A percentile compares a stretch with the other conserved stretches of the same genome.
Evolutionary conservation across 2,329 filamentous ascomycete genomes (phyloP).

Genomic region (Ophiosphaerella korrae): DNA sequence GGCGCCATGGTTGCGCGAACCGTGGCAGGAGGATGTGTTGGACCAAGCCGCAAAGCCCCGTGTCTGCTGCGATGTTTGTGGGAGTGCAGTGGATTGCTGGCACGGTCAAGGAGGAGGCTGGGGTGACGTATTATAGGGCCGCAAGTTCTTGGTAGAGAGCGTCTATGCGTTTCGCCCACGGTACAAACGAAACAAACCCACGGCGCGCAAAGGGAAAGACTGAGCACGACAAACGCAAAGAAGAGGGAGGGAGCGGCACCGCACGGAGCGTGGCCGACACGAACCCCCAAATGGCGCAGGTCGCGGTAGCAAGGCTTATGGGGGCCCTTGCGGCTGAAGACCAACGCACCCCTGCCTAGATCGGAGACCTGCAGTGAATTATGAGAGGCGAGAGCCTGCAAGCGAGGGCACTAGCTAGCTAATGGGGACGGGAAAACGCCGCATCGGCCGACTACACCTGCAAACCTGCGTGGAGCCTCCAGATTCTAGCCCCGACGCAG

Average conservation of each 20-base stretch:
- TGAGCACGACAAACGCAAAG: slow-evolving; percentile 18
- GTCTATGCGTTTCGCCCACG: slow-evolving; percentile 24
- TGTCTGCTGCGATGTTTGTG: slow-evolving; percentile 6
- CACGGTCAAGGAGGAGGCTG: slow-evolving; percentile 20
- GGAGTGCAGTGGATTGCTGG: background rate
- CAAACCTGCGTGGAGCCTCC: slow-evolving; percentile 12
- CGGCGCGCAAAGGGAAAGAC: slow-evolving; percentile 18
- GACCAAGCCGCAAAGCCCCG: background rate
- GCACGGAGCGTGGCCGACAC: slow-evolving; percentile 25
- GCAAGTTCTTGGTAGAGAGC: slow-evolving; percentile 7
- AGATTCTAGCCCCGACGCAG: slow-evolving; percentile 13
- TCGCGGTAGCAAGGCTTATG: slow-evolving; percentile 17
- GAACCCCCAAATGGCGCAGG: slow-evolving; percentile 23
- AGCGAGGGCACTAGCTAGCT: slow-evolving; percentile 7
- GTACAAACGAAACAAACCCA: slow-evolving; percentile 9
- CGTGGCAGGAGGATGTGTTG: background rate
- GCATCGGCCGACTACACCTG: slow-evolving; percentile 19
- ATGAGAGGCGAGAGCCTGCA: slow-evolving; percentile 3
- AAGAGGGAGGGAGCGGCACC: slow-evolving; percentile 34
- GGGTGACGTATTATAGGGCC: slow-evolving; percentile 34
- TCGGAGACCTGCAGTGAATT: slow-evolving; percentile 12
- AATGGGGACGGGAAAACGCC: slow-evolving; percentile 5
- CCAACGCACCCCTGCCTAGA: slow-evolving; percentile 10
- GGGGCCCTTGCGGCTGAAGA: slow-evolving; percentile 7
- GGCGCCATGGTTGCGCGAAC: slow-evolving; percentile 48